phyloP scores from a whole-genome alignment of 805 yeast species.

The Yamadazyma kitorensis region DNA sequence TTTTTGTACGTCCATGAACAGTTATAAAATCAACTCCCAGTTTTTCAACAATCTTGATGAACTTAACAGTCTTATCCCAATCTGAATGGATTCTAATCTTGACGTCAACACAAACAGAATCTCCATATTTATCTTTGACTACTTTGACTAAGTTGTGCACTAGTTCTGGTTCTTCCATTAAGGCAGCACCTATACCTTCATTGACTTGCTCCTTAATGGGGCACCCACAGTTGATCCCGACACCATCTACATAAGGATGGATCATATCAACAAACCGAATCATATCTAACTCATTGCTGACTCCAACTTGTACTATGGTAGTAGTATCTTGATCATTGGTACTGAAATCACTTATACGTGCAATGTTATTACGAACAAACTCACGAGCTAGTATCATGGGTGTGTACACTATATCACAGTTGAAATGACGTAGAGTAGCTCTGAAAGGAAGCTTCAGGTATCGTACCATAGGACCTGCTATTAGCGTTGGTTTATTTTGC shows the following conservation, averaged over 20 bases:
- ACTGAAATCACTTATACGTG: conserved; percentile 80
- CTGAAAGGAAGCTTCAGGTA: conserved; percentile 93
- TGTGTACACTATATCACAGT: conserved; percentile 81
- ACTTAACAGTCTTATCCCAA: conserved; percentile 64
- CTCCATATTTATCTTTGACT: conserved; percentile 74
- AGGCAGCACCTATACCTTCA: conserved; percentile 96
- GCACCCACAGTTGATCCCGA: conserved; percentile 96
- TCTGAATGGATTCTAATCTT: conserved; percentile 87
- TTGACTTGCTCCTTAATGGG: conserved; percentile 93
- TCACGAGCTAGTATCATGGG: conserved; percentile 98
- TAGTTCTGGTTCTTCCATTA: conserved; percentile 78
- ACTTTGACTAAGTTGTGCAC: conserved; percentile 83
- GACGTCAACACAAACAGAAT: conserved; percentile 74
- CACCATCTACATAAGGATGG: conserved; percentile 87
- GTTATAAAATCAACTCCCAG: conserved; percentile 94
- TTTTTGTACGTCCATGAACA: conserved; percentile 88
- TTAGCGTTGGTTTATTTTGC: conserved; percentile 32
- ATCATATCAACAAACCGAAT: conserved; percentile 83
- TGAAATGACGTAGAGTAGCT: conserved; percentile 65
- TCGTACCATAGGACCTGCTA: conserved; percentile 93
- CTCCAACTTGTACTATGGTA: conserved; percentile 87
- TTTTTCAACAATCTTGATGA: conserved; percentile 70
- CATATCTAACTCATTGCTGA: conserved; percentile 78
- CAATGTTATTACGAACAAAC: conserved; percentile 79
- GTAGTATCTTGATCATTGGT: conserved; percentile 71